A percentile compares a stretch with the other conserved stretches of the same genome.
These are phyloP conservation scores for Hirsutella rhossiliensis DNA, from an alignment of 2,329 filamentous ascomycete genomes.

Conservation along the genomic window DNA sequence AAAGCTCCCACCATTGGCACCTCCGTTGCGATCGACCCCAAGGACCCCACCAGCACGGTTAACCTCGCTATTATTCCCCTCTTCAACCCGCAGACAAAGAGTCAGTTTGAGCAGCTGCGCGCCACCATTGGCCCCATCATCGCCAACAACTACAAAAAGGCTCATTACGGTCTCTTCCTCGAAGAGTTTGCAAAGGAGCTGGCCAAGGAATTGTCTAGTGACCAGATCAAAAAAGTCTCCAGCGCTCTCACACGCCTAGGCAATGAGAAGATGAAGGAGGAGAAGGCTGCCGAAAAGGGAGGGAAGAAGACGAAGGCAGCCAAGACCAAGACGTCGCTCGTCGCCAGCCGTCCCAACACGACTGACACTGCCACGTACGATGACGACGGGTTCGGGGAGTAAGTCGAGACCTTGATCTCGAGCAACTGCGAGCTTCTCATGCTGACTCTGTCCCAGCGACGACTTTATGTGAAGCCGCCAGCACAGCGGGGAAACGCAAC, in stretches of 20 bases:
- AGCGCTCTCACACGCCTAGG: constrained; percentile 77
- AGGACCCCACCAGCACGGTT: constrained; percentile 65
- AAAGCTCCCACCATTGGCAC: constrained; percentile 54
- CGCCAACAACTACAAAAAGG: constrained; percentile 65
- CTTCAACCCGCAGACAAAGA: constrained; percentile 82
- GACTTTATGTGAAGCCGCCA: constrained; percentile 55
- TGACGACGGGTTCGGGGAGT: constrained; percentile 73
- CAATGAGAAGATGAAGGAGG: constrained; percentile 98
- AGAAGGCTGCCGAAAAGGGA: constrained; percentile 87
- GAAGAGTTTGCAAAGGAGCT: constrained; percentile 86
- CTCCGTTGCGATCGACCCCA: constrained; percentile 55
- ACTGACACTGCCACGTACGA: constrained; percentile 72
- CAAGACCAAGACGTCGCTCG: constrained; percentile 84
- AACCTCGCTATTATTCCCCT: constrained; percentile 71
- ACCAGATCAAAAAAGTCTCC: constrained; percentile 93
- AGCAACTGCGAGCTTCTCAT: neutral
- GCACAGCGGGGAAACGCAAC: neutral
- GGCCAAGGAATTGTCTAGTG: constrained; percentile 74
- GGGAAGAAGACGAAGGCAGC: constrained; percentile 95
- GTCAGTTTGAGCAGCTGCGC: constrained; percentile 71
- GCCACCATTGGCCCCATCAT: constrained; percentile 72
- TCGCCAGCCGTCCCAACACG: constrained; percentile 46
- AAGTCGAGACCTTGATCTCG: constrained; percentile 28
- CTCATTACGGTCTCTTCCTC: constrained; percentile 80
- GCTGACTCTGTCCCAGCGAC: constrained; percentile 31